Evolutionary conservation across 208 protist species (phyloP).

Genomic region (Leishmania amazonensis): DNA sequence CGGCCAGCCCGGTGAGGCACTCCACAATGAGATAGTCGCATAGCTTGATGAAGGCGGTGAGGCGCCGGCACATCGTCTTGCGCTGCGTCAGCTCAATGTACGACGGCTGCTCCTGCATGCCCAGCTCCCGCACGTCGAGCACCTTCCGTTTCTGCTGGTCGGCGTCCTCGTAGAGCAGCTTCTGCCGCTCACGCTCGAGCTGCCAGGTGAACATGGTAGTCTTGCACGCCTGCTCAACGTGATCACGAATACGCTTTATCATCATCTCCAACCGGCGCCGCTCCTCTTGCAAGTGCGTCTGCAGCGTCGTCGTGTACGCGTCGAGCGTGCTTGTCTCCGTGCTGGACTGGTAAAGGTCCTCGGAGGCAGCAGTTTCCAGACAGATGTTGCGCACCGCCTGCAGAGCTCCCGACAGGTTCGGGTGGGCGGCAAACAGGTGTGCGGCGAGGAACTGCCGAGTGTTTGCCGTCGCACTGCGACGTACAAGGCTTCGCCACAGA

Average conservation of each 20-base stretch:
- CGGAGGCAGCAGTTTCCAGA: conserved; percentile 63
- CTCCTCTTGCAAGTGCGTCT: conserved; percentile 60
- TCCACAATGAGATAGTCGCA: conserved; percentile 95
- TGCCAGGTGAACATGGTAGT: conserved; percentile 88
- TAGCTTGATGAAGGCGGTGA: conserved; percentile 94
- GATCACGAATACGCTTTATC: conserved; percentile 84
- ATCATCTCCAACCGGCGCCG: conserved; percentile 78
- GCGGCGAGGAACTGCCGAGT: conserved; percentile 77
- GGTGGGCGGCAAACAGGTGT: conserved; percentile 91
- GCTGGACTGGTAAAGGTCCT: conserved; percentile 69
- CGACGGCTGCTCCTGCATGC: conserved; percentile 86
- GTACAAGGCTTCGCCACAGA: conserved; percentile 91
- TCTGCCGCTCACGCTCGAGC: conserved; percentile 76
- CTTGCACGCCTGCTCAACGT: conserved; percentile 92
- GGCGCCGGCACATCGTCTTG: conserved; percentile 88
- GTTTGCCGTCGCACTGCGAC: conserved; percentile 78
- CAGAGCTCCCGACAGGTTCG: conserved; percentile 81
- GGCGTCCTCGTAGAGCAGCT: conserved; percentile 66
- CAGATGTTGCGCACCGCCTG: conserved; percentile 81
- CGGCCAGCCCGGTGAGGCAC: conserved; percentile 84
- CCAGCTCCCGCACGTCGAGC: conserved; percentile 78
- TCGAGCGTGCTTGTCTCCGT: conserved; percentile 84
- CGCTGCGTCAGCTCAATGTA: conserved; percentile 95
- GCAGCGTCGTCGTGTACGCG: conserved; percentile 54
- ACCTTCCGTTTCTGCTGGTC: conserved; percentile 84